Conservation (phyloP, 345 rosid genomes). For the Eucalyptus caleyi region DNA sequence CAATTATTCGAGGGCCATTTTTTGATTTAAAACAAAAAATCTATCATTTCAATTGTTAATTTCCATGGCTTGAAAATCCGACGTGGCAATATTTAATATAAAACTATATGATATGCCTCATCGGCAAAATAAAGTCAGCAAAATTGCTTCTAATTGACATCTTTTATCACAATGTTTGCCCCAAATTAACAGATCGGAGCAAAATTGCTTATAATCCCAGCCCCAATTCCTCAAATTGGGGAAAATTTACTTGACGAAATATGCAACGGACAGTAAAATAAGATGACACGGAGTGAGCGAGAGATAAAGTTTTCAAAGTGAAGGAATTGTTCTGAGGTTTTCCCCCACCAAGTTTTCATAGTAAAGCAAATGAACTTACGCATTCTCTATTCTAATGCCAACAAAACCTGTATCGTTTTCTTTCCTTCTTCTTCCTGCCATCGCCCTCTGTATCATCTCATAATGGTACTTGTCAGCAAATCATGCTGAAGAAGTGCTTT, state of each 20-base stretch:
- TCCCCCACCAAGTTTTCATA: not conserved
- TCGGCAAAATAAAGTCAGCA: not conserved
- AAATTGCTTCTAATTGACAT: not conserved
- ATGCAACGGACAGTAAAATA: not conserved
- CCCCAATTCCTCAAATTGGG: not conserved
- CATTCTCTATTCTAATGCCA: not conserved
- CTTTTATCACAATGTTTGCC: not conserved
- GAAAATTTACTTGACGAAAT: not conserved
- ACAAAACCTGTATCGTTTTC: not conserved
- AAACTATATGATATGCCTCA: not conserved
- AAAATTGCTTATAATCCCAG: not conserved
- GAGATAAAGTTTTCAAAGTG: not conserved
- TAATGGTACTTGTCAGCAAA: no score
- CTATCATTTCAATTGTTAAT: no score
- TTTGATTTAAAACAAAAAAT: no score
- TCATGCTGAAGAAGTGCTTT: no score
- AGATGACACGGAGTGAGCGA: not conserved
- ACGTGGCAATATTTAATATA: no score
- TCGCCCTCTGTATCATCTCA: no score
- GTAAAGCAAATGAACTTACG: not conserved
- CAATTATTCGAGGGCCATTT: no score
- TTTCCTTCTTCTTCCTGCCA: no score
- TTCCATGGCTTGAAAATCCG: not conserved
- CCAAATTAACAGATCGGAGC: not conserved
- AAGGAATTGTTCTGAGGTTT: not conserved